Evolutionary conservation across 495 filamentous ascomycete genomes (phyloP).

Genomic region (Apodospora peruviana): DNA sequence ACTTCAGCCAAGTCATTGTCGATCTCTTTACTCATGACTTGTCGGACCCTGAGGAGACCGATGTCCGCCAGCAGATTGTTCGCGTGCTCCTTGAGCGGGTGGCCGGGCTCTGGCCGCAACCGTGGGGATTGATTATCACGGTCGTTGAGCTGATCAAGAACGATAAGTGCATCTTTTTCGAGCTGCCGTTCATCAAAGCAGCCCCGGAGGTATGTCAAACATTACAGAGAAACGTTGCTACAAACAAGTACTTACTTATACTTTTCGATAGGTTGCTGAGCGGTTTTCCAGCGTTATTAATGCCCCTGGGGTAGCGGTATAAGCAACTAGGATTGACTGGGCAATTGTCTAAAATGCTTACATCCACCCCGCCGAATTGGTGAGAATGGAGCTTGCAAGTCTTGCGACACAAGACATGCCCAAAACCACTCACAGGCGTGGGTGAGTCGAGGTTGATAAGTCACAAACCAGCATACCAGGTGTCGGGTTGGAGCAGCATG

Average conservation of each 20-base stretch:
- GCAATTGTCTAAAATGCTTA: background rate
- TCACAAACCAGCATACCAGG: no score
- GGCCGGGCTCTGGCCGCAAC: constrained; percentile 86
- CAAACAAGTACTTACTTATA: background rate
- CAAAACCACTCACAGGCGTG: background rate
- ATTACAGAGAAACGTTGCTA: constrained; percentile 6
- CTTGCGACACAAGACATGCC: background rate
- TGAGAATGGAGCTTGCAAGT: constrained; percentile 7
- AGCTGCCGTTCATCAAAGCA: constrained; percentile 84
- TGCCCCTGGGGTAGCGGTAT: background rate
- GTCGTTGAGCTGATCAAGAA: constrained; percentile 89
- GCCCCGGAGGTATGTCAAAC: constrained; percentile 64
- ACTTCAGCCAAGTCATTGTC: constrained; percentile 83
- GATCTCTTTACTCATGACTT: constrained; percentile 78
- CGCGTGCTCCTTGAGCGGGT: constrained; percentile 82
- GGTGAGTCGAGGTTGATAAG: no score
- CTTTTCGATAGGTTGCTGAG: constrained; percentile 32
- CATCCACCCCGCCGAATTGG: background rate
- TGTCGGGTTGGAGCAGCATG: background rate
- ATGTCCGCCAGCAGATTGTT: constrained; percentile 84
- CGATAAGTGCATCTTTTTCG: constrained; percentile 81
- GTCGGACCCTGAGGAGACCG: constrained; percentile 69
- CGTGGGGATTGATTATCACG: constrained; percentile 92
- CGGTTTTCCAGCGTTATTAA: constrained; percentile 19
- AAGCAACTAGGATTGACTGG: background rate